A percentile compares a stretch with the other conserved stretches of the same genome.
phyloP scores from a whole-genome alignment of 805 yeast genomes.

The Kodamaea fukazawae region DNA sequence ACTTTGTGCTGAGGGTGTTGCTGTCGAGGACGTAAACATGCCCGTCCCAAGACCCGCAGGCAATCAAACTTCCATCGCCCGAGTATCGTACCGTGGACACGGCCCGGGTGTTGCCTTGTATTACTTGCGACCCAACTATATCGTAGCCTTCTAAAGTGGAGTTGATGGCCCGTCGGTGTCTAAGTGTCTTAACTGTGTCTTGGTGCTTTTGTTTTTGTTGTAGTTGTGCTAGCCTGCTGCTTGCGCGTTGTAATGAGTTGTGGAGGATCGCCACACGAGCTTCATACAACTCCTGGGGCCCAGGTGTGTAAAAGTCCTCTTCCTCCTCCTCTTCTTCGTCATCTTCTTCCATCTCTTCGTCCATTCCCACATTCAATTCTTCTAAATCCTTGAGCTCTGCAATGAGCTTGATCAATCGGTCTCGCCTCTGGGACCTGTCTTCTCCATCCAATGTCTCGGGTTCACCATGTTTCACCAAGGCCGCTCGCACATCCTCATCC shows the following conservation, averaged over 20 bases:
- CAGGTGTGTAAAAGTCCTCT: conserved; percentile 86
- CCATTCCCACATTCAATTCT: conserved; percentile 15
- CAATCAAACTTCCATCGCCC: conserved; percentile 37
- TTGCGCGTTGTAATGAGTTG: conserved; percentile 49
- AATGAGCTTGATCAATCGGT: conserved; percentile 50
- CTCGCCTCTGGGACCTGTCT: conserved; percentile 57
- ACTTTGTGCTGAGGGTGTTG: conserved; percentile 30
- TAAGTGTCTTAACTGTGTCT: conserved; percentile 43
- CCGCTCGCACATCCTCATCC: conserved; percentile 58
- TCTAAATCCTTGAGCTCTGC: conserved; percentile 10
- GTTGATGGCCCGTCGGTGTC: conserved; percentile 45
- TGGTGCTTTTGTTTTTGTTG: conserved; percentile 22
- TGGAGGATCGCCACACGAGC: conserved; percentile 53
- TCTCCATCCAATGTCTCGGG: conserved; percentile 62
- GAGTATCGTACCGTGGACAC: conserved; percentile 56
- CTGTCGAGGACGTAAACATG: conserved; percentile 49
- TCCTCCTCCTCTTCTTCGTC: conserved; percentile 45
- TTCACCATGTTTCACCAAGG: conserved; percentile 50
- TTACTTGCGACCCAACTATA: conserved; percentile 65
- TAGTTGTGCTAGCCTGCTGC: conserved; percentile 37
- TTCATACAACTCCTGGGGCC: conserved; percentile 49
- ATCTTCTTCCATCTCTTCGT: conserved; percentile 17
- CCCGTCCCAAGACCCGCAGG: conserved; percentile 87
- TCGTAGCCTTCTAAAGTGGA: conserved; percentile 33
- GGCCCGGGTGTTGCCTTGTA: conserved; percentile 59